A percentile compares a stretch with the other conserved stretches of the same genome.
phyloP scores from a whole-genome alignment of 441 rosid genomes.

The Lepidium campestre region DNA sequence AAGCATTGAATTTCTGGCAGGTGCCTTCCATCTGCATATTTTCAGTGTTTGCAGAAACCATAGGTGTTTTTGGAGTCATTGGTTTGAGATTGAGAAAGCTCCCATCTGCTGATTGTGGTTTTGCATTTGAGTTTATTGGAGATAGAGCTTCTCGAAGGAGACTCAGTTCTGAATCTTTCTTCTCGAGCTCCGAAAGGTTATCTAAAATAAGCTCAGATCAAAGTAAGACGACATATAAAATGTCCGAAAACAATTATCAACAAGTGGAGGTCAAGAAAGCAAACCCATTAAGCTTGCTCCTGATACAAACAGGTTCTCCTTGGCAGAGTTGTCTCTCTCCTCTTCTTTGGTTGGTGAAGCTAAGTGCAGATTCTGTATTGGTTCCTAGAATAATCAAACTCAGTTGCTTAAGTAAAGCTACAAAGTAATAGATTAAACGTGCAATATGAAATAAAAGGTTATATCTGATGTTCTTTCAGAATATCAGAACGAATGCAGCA shows the following conservation, averaged over 20 bases:
- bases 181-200: conserved; percentile 19
- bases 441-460: not conserved
- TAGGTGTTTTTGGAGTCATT: conserved; percentile 48
- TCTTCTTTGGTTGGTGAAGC: conserved; percentile 23
- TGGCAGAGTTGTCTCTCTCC: conserved; percentile 9
- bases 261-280: not conserved
- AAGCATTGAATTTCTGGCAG: conserved; percentile 44
- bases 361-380: conserved; percentile 33
- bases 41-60: conserved; percentile 16
- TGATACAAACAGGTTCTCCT: conserved; percentile 15
- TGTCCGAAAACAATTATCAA: not conserved
- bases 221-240: not conserved
- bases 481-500: conserved; percentile 1
- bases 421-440: not conserved
- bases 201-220: conserved; percentile 22
- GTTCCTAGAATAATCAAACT: conserved; percentile 16
- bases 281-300: conserved; percentile 32
- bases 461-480: not conserved
- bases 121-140: conserved; percentile 40
- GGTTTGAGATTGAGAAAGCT: conserved; percentile 29
- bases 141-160: conserved; percentile 59
- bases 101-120: conserved; percentile 25
- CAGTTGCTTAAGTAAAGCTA: not conserved
- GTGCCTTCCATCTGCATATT: conserved; percentile 34
- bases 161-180: conserved; percentile 24